Percentiles rank a stretch among this genome's conserved stretches.
Evolutionary conservation across 1,284 basidiomycete species (phyloP).

Genomic region (Tremellales sp.): DNA sequence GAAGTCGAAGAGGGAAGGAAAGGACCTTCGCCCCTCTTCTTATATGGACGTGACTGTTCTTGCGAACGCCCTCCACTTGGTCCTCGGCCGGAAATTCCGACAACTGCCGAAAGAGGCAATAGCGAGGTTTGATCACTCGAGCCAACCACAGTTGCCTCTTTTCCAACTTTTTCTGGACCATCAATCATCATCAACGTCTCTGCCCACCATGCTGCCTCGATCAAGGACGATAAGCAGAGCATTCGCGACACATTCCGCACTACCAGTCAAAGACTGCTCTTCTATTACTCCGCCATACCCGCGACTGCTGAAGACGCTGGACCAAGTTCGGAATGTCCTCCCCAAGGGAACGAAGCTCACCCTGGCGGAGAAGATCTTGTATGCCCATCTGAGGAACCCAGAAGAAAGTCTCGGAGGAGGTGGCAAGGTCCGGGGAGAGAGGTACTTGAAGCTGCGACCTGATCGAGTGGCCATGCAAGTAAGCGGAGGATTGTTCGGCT

Average conservation of each 20-base stretch:
- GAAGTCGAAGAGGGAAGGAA: constrained; percentile 6
- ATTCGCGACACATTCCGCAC: constrained; percentile 42
- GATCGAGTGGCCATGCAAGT: constrained; percentile 96
- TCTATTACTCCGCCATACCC: constrained; percentile 88
- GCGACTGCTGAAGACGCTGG: constrained; percentile 69
- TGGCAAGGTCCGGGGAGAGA: constrained; percentile 72
- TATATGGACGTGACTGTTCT: neutral
- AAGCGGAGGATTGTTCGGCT: constrained; percentile 12
- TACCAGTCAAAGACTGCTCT: constrained; percentile 49
- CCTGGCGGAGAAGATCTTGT: constrained; percentile 96
- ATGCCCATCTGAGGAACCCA: constrained; percentile 84
- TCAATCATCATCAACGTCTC: neutral
- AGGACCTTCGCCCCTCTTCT: neutral
- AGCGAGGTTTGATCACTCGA: neutral
- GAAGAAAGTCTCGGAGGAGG: constrained; percentile 63
- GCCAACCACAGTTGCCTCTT: constrained; percentile 6
- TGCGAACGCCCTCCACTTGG: constrained; percentile 2
- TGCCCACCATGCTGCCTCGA: constrained; percentile 1
- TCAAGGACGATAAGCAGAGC: constrained; percentile 13
- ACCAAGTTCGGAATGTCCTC: constrained; percentile 66
- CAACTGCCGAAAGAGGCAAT: neutral
- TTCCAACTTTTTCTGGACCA: neutral
- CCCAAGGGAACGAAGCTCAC: constrained; percentile 62
- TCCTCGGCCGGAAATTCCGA: constrained; percentile 1
- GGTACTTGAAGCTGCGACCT: constrained; percentile 84